Conservation (phyloP, 768 basidiomycete genomes). For the Mycena crocata region DNA sequence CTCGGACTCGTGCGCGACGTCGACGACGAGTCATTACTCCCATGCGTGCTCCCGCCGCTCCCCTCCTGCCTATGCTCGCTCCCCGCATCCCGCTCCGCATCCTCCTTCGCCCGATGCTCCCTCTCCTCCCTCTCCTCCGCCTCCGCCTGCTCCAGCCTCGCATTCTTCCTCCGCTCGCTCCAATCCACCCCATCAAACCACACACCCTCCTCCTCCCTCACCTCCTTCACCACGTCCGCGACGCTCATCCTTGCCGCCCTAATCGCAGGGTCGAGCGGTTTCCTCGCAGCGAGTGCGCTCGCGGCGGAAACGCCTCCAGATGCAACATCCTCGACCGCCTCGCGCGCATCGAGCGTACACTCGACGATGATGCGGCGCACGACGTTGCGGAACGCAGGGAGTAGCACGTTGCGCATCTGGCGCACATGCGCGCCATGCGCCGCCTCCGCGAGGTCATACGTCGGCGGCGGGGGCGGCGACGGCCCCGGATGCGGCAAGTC, state of each 20-base stretch:
- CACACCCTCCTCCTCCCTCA: conserved; percentile 70
- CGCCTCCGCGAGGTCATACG: neutral
- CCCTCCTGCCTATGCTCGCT: conserved; percentile 33
- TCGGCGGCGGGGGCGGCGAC: neutral
- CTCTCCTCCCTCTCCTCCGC: conserved; percentile 26
- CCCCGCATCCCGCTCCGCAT: conserved; percentile 37
- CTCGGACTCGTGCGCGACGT: conserved; percentile 54
- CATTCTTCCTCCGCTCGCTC: conserved; percentile 61
- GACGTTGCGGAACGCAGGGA: neutral
- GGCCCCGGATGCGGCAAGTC: neutral
- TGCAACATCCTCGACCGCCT: neutral
- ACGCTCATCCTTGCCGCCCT: conserved; percentile 65
- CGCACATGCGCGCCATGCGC: neutral
- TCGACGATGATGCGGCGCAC: conserved; percentile 59
- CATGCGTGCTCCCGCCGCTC: conserved; percentile 45
- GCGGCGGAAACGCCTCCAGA: neutral
- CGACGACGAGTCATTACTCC: conserved; percentile 52
- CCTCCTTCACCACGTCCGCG: conserved; percentile 68
- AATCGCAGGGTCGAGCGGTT: conserved; percentile 61
- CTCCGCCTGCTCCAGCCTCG: conserved; percentile 41
- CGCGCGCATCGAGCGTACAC: conserved; percentile 54
- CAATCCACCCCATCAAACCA: conserved; percentile 85
- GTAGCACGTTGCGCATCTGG: neutral
- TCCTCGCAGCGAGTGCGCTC: neutral
- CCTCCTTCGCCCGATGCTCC: conserved; percentile 36